Evolutionary conservation across 2,329 filamentous ascomycete species (phyloP), one percentile per base, ranked within the genome.

Genomic region (Hypoxylon sp.): DNA sequence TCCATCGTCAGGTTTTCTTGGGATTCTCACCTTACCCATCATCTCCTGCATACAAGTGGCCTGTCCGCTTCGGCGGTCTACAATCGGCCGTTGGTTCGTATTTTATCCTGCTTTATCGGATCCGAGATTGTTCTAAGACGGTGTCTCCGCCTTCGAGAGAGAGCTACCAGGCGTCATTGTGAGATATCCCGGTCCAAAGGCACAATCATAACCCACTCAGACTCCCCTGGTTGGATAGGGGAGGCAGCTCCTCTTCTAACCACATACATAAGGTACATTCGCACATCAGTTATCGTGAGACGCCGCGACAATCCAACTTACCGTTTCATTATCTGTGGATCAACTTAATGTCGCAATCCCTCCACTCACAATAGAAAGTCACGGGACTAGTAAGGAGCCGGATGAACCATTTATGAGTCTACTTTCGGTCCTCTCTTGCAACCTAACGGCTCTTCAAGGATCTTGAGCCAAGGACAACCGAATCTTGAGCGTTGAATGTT

Each of bases 11-110:
- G 52, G 43, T 63, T 64, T 64, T 63, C 34, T 46, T 51, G 61
- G 63, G 65, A 60, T 65, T 69, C 67, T 72, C 62, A 69, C 67
- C 63, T 70, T 68, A 69, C 67, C 64, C 69, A 69, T 66, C 60
- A 43, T 48, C 60, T 64, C 41, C 43, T 71, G 63, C 63, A 60
- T 60, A 28, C 60, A 46, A 64, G 67, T 61, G 61, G 62, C 57
- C 41, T 28, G 32, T 52, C 17, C 51, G 32, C 30, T 32, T 32
- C 21, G 34, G 45, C n/a, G 17, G 38, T 43, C 38, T 36, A 61
- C 36, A 46, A 38, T 55, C 51, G 46, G 55, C 58, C 58, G 55
- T 65, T 55, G 46, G 49, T 53, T 61, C 28, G 23, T 49, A 59
- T 49, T 49, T 14, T 60, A 66, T 21, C 50, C 53, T 10, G 34